Evolutionary conservation across 1,284 basidiomycete species (phyloP).

Genomic region (Sphaerobolus stellatus): DNA sequence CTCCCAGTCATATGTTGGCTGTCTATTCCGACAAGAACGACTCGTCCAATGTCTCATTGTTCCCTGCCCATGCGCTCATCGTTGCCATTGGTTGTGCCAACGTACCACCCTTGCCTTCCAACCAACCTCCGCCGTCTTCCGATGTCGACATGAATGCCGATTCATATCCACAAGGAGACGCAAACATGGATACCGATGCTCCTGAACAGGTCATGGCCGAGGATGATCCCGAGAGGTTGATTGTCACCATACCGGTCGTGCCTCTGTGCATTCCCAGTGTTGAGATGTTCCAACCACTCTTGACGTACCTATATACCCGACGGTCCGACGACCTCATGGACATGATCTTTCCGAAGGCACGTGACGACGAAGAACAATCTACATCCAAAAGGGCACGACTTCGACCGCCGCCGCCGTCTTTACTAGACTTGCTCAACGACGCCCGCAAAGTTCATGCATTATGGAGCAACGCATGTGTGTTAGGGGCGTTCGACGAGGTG

Average conservation of each 20-base stretch:
- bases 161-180: too few relatives aligned
- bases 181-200: neutral
- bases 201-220: too few relatives aligned
- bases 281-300: constrained; percentile 16
- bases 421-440: constrained; percentile 4
- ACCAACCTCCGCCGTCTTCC: constrained; percentile 17
- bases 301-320: constrained; percentile 23
- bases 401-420: constrained; percentile 1
- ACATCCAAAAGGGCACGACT: neutral
- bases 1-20: constrained; percentile 19
- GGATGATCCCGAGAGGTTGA: too few relatives aligned
- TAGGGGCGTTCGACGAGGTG: constrained; percentile 16
- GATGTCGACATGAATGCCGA: too few relatives aligned
- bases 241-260: constrained; percentile 19
- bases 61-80: constrained; percentile 17
- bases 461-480: constrained; percentile 15
- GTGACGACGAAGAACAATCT: neutral
- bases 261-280: constrained; percentile 19
- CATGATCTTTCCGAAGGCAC: constrained; percentile 14
- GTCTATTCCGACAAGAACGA: neutral
- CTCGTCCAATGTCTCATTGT: constrained; percentile 8
- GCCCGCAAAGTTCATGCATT: constrained; percentile 13
- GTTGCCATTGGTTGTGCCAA: constrained; percentile 16
- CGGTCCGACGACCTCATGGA: constrained; percentile 17
- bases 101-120: constrained; percentile 13